These are phyloP conservation scores for Rosa multiflora DNA, from an alignment of 306 rosid species.

Conservation along the genomic window DNA sequence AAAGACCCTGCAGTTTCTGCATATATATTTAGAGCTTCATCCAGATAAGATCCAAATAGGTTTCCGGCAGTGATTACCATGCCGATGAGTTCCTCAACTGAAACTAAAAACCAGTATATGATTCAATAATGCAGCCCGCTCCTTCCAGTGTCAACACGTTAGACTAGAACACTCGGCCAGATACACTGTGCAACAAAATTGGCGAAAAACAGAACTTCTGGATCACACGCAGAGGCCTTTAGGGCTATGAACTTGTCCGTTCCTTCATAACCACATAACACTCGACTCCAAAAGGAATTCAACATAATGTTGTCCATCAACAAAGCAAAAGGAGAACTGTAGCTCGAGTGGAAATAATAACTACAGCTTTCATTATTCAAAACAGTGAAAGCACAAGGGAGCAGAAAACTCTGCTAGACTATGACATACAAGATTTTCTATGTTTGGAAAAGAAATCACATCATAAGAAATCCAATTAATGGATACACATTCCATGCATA, in stretches of 20 bases:
- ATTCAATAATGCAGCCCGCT: neutral
- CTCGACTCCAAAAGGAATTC: neutral
- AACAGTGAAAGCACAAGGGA: neutral
- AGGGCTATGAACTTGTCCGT: constrained; percentile 8
- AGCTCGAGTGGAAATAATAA: neutral
- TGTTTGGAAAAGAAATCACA: neutral
- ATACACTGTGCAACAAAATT: constrained; percentile 21
- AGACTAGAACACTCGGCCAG: neutral
- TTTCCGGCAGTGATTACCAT: constrained; percentile 6
- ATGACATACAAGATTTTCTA: neutral
- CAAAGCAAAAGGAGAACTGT: neutral
- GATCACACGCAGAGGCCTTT: neutral
- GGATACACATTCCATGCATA: neutral
- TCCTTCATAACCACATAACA: constrained; percentile 13
- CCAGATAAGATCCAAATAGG: constrained; percentile 24
- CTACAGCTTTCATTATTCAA: neutral
- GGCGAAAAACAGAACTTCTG: constrained; percentile 11
- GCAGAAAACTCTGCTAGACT: neutral
- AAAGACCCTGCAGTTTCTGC: constrained; percentile 29
- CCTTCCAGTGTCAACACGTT: constrained; percentile 11
- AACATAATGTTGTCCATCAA: neutral
- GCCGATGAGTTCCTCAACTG: constrained; percentile 16
- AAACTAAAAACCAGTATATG: constrained; percentile 21
- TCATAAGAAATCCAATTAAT: neutral
- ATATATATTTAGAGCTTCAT: constrained; percentile 24